These are phyloP conservation scores for Batkoa obscura DNA, from an alignment of 371 early-diverging fungal genomes.

Conservation along the genomic window DNA sequence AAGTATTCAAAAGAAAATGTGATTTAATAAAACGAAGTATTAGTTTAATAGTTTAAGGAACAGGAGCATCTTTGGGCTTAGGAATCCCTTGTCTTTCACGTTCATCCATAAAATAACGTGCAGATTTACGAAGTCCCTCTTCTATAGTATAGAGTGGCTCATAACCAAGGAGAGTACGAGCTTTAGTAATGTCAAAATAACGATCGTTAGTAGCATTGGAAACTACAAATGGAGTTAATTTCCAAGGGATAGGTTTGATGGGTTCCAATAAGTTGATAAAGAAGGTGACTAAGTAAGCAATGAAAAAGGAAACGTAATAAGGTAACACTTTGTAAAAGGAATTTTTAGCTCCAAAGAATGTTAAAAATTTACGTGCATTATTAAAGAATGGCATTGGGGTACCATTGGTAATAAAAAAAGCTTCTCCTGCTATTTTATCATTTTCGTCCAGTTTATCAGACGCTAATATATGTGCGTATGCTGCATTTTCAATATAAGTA, in stretches of 20 bases:
- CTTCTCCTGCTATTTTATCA: conserved; percentile 25
- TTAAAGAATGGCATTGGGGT: conserved; percentile 88
- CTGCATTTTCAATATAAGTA: conserved; percentile 85
- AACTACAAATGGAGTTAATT: conserved; percentile 39
- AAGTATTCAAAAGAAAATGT: too few relatives aligned
- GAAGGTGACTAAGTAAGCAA: conserved; percentile 27
- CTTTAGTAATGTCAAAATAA: conserved; percentile 62
- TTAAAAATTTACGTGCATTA: conserved; percentile 46
- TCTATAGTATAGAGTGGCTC: conserved; percentile 46
- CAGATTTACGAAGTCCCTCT: conserved; percentile 26
- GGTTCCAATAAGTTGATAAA: conserved; percentile 9
- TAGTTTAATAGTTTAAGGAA: too few relatives aligned
- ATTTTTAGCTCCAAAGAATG: conserved; percentile 23
- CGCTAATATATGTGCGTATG: conserved; percentile 76
- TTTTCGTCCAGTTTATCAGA: conserved; percentile 43
- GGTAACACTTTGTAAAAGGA: conserved; percentile 22
- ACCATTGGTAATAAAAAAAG: conserved; percentile 82
- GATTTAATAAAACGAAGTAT: too few relatives aligned
- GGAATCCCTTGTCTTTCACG: neutral
- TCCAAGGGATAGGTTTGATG: conserved; percentile 13
- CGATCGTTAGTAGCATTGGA: conserved; percentile 53
- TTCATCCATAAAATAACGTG: neutral
- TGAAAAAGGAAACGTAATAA: conserved; percentile 18
- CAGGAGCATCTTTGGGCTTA: conserved; percentile 36
- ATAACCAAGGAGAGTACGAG: conserved; percentile 55